Base-by-base conservation (phyloP, 164 flowering plant genomes). In the Annona squamosa region DNA sequence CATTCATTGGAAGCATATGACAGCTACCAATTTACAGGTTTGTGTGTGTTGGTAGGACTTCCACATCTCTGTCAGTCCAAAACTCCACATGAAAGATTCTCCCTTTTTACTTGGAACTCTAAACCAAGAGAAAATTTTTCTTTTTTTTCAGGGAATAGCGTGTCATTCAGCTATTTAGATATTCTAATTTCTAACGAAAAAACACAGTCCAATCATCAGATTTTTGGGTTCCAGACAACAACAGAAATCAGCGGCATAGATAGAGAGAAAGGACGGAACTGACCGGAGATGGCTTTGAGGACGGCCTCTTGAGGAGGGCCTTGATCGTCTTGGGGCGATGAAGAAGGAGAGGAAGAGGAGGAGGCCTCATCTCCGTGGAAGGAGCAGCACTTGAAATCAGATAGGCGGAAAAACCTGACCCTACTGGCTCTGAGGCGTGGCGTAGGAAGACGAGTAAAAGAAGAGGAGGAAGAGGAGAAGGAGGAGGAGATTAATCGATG, bases 261-360 rank as follows among this genome's bases (percentile, higher is more conserved):
- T 18, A 70, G 63, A 41, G 42, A 26, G 69, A 67, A 47, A 37
- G 72, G 41, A 16, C 12, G 71, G 42, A 42, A 70, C 16, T 63
- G n/a, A 69, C 72, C 72, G 16, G 77, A 69, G 19, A 75, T 75
- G 47, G 73, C 97, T 77, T 92, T 92, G 67, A 94, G 92, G 74
- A 94, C 86, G 63, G 90, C 97, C 78, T 94, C 97, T 64, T 94
- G 99, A 57, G 99, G 99, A 1, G 97, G 99, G 4, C 85, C 89
- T 43, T 84, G 80, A 7, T 87, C 89, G 59, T 87, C 91, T 48
- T 79, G 76, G 3, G 69, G 69, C 17, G 73, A 68, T 3, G 59
- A 52, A 7, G 59, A 52, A 2, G 80, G 57, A 10, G 84, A 74
- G 4, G 80, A 63, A 10, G 84, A 74, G 41, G 81, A 61, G 5